Base-by-base conservation (phyloP, 2,329 filamentous ascomycete species). In the Pseudogymnoascus sp. region DNA sequence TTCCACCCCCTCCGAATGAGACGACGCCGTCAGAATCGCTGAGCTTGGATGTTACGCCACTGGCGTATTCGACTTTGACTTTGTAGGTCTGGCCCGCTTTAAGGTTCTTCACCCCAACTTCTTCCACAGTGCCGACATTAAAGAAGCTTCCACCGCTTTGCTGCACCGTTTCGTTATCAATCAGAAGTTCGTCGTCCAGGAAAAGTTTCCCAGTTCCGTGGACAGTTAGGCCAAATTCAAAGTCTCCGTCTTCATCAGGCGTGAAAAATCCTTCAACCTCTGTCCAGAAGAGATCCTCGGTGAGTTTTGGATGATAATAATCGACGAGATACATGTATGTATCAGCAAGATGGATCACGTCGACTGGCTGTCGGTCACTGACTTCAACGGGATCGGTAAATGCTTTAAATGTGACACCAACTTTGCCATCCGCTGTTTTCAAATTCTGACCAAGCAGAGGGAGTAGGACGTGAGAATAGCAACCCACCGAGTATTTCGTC, bases 381-480 rank as follows among this genome's bases (percentile, higher is more conserved):
- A 56, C 50, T 35, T 33, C 50, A 19, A 56, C 50, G 1, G 83
- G 80, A 63, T 88, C 82, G 64, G 83, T 83, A 73, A 83, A 89
- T 15, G 84, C 83, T 64, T 79, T 81, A 80, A 87, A 87, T 11
- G 75, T 80, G 76, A 89, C 82, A 1, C 87, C 87, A 1, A 75
- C 72, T 67, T 82, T 79, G 29, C 84, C 84, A 19, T 81, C 77
- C 0, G 75, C 72, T 0, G 81, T 80, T 67, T 77, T 82, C 59
- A 82, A 75, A n/a, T 80, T 75, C 3, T 76, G 76, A 0, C 83
- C 83, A 7, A 88, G 76, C 0, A 84, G 73, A 0, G 86, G 86
- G 1, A 88, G 77, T 66, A 85, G 77, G 70, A 84, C 85, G 73
- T 88, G 85, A 1, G 83, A 84, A 72, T 88, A 85, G 29, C 82